phyloP scores from a whole-genome alignment of 2,329 filamentous ascomycete genomes.

The Raffaelea albimanens region DNA sequence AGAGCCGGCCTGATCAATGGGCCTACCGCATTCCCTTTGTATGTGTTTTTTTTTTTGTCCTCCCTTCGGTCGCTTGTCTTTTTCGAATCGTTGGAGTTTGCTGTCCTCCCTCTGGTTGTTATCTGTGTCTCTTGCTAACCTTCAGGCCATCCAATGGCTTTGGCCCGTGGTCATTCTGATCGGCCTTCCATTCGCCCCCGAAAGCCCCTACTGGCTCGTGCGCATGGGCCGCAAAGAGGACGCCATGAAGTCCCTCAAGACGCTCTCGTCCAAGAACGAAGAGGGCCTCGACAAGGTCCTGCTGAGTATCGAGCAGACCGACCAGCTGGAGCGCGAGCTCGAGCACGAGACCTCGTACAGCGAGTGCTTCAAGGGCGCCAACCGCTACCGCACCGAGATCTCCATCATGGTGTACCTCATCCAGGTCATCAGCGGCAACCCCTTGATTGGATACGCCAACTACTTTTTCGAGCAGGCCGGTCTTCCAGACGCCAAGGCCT shows the following conservation, averaged over 20 bases:
- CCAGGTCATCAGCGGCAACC: constrained; percentile 14
- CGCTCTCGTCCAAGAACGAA: constrained; percentile 16
- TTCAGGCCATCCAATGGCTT: constrained; percentile 11
- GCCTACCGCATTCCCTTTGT: constrained; percentile 37
- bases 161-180: constrained; percentile 3
- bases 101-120: constrained; percentile 25
- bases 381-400: constrained; percentile 45
- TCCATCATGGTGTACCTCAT: constrained; percentile 24
- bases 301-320: background rate
- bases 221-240: constrained; percentile 26
- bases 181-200: constrained; percentile 14
- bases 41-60: constrained; percentile 21
- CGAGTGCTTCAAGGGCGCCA: constrained; percentile 42
- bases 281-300: constrained; percentile 13
- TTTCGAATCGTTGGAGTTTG: too few species aligned
- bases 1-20: constrained; percentile 27
- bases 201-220: constrained; percentile 38
- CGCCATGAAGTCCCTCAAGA: constrained; percentile 22
- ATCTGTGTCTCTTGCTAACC: constrained; percentile 28
- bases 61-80: constrained; percentile 23
- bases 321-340: constrained; percentile 9
- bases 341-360: constrained; percentile 14
- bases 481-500: constrained; percentile 24
- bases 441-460: constrained; percentile 28
- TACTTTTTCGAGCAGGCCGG: constrained; percentile 31